A percentile compares a stretch with the other conserved stretches of the same genome.
phyloP scores from a whole-genome alignment of 805 yeast genomes.

The Brettanomyces sp. region DNA sequence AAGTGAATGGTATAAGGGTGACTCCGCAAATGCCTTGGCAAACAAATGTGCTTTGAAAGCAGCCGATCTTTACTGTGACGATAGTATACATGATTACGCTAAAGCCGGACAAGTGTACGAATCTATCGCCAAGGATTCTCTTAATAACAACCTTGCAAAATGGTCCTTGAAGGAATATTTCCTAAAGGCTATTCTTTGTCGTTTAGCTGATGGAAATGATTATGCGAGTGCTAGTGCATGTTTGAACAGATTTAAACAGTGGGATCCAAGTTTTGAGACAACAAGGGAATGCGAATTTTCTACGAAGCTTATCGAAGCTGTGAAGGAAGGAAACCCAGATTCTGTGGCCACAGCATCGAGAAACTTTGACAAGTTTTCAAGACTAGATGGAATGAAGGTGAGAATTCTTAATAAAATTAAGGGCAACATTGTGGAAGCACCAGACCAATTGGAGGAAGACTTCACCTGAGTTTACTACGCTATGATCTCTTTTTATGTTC shows the following conservation, averaged over 20 bases:
- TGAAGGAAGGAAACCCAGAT: constrained; percentile 72
- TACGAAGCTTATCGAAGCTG: constrained; percentile 59
- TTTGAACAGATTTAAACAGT: constrained; percentile 48
- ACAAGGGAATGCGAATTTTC: constrained; percentile 71
- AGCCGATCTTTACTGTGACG: constrained; percentile 78
- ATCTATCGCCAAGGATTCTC: constrained; percentile 66
- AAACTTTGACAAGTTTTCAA: constrained; percentile 79
- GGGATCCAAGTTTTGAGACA: constrained; percentile 69
- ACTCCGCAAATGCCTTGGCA: constrained; percentile 84
- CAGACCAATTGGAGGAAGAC: constrained; percentile 26
- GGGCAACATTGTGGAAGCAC: constrained; percentile 27
- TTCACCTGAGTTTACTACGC: constrained; percentile 20
- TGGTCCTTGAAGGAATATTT: constrained; percentile 94
- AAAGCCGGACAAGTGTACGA: constrained; percentile 75
- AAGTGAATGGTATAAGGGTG: constrained; percentile 92
- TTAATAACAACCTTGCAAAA: no score
- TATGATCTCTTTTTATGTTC: neutral
- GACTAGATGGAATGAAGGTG: constrained; percentile 87
- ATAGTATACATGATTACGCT: constrained; percentile 50
- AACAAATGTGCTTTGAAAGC: constrained; percentile 82
- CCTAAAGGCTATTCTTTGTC: constrained; percentile 72
- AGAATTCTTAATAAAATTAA: constrained; percentile 76
- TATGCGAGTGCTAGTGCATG: constrained; percentile 76
- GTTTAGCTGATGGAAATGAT: constrained; percentile 70
- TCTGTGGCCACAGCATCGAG: constrained; percentile 62